Base-by-base conservation (phyloP, 2,329 filamentous ascomycete species). In the Pezicula neosporulosa region DNA sequence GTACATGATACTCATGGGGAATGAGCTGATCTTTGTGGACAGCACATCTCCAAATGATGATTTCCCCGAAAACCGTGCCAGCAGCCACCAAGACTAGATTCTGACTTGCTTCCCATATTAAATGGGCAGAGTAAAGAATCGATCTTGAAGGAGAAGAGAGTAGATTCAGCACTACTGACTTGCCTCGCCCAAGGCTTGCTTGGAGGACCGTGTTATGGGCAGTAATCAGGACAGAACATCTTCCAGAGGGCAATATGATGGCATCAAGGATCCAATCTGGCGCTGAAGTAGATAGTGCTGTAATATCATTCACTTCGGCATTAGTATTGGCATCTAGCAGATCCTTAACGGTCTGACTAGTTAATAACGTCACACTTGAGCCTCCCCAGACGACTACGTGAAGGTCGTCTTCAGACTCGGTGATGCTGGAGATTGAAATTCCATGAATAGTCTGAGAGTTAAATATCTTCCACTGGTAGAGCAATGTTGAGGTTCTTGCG, bases 21-120 rank as follows among this genome's bases (percentile, higher is more conserved):
- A 38, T 24, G 6, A 42, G 50, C 3, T 44, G 19, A 33, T 52
- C 44, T 28, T 51, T 27, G 2, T 58, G 56, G n/a, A 77, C 60
- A 44, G 72, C 70, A 60, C 83, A 91, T 57, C 85, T 89, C 94
- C 94, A 97, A 15, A 96, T 81, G 36, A 97, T 77, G 6, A 99
- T 88, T 68, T 97, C 92, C 3, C 94, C 94, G 69, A 97, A 97
- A 1, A 93, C 91, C 0, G 94, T 97, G 1, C 94, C 94, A 3
- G 89, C 89, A 6, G 90, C 90, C 47, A 97, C 81, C 18, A 97
- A 77, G 43, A 96, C 74, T 47, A 76, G 74, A 42, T 75, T 73
- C 6, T 68, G 49, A 6, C 77, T 76, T 30, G 28, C 28, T 7
- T 84, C 69, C 78, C 86, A 89, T 37, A 77, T 71, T 16, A 96